Evolutionary conservation across 169 alveolate genomes (phyloP).

Genomic region (Eimeria maxima): DNA sequence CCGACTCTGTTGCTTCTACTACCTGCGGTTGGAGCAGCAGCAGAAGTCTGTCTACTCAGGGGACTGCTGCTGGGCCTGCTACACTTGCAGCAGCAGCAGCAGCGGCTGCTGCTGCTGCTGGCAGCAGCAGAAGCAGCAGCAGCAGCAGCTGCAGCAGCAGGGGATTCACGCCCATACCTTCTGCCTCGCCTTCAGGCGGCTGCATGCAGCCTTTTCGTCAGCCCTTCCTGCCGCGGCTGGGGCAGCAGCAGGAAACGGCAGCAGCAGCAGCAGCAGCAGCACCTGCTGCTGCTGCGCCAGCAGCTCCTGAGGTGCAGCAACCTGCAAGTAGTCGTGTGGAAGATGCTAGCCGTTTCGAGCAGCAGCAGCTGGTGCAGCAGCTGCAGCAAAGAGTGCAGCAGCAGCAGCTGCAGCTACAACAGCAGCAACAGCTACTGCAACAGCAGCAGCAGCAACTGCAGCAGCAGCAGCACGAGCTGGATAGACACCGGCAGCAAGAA

Average conservation of each 20-base stretch:
- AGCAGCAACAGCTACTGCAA: background rate
- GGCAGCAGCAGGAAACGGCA: constrained; percentile 20
- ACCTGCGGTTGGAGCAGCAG: constrained; percentile 73
- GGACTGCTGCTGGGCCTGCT: constrained; percentile 13
- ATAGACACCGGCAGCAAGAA: constrained; percentile 2
- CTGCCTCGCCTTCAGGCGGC: constrained; percentile 23
- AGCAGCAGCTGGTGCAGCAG: constrained; percentile 31
- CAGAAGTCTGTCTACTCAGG: constrained; percentile 49
- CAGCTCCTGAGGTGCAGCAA: constrained; percentile 17
- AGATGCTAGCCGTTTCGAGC: background rate
- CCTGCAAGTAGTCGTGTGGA: background rate
- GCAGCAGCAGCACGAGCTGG: background rate
- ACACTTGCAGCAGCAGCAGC: constrained; percentile 11
- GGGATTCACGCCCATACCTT: background rate
- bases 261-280: constrained; percentile 48
- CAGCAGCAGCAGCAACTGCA: background rate
- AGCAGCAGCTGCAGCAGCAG: constrained; percentile 73
- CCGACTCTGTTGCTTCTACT: constrained; percentile 44
- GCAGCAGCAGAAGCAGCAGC: constrained; percentile 50
- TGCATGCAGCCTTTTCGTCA: background rate
- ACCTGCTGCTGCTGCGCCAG: constrained; percentile 5
- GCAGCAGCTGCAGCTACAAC: background rate
- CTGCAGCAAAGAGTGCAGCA: constrained; percentile 37
- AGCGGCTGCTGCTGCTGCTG: constrained; percentile 53
- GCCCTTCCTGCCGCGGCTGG: background rate